Percentiles rank a stretch among this genome's conserved stretches.
phyloP scores from a whole-genome alignment of 2,329 filamentous ascomycete genomes.

The Emericellopsis cladophorae region DNA sequence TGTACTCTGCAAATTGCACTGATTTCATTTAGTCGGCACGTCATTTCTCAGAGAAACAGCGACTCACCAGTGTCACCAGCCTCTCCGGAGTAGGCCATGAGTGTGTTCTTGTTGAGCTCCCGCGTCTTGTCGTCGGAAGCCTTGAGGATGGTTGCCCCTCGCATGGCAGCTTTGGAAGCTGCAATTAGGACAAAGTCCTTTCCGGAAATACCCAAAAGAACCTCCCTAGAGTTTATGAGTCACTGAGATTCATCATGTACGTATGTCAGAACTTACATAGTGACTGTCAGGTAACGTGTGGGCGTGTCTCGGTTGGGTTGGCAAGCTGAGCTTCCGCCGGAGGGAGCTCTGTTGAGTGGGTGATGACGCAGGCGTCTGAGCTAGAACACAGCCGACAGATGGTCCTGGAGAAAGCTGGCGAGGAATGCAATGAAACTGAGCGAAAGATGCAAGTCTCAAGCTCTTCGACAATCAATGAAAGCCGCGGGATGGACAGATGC shows the following conservation, averaged over 20 bases:
- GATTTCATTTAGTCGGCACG: conserved; percentile 1
- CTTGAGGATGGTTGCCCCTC: conserved; percentile 93
- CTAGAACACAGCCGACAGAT: too few species aligned
- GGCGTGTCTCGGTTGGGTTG: too few species aligned
- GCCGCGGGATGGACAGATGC: too few species aligned
- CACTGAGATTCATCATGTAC: neutral
- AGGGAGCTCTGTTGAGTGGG: too few species aligned
- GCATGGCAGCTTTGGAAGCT: conserved; percentile 95
- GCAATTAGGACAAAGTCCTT: conserved; percentile 99
- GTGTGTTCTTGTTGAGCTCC: conserved; percentile 79
- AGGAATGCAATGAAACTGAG: too few species aligned
- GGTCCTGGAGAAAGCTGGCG: too few species aligned
- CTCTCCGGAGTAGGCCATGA: conserved; percentile 93
- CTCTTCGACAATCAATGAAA: too few species aligned
- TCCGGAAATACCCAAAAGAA: conserved; percentile 93
- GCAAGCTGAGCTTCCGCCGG: too few species aligned
- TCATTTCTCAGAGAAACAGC: neutral
- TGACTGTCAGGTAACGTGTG: too few species aligned
- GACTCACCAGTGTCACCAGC: conserved; percentile 76
- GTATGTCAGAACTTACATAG: too few species aligned
- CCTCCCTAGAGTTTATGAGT: conserved; percentile 60
- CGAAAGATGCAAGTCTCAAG: too few species aligned
- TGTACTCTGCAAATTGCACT: conserved; percentile 99
- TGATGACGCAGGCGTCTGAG: too few species aligned
- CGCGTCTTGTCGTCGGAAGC: conserved; percentile 93